Base-by-base conservation (phyloP, 2,329 filamentous ascomycete species). In the Aspergillus pseudotamarii region DNA sequence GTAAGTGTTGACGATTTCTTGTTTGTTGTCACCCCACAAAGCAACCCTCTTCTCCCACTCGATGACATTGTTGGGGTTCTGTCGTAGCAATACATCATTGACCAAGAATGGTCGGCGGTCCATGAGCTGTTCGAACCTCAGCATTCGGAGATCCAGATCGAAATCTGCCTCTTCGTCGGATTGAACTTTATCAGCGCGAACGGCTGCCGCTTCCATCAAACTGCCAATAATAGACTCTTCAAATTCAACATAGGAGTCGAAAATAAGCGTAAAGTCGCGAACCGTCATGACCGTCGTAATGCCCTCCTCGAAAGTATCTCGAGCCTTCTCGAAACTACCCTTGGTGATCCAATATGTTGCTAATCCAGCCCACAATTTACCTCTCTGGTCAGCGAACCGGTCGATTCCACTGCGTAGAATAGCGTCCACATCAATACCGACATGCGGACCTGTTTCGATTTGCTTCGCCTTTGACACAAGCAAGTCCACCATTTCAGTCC, bases 251-350 rank as follows among this genome's bases (percentile, higher is more conserved):
- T 98, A 99, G 0, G 94, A 91, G 78, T 99, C 95, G 71, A 99
- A 99, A 53, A 98, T 90, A 60, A 98, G 87, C 0, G 94, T 96
- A 74, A 99, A 99, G 79, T 99, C 95, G 61, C 95, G 90, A 51
- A 99, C 94, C 2, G 95, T 99, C 94, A 98, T 98, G 66, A 97
- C 96, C 1, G 94, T 98, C 12, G 93, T 97, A 68, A 98, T 92
- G 51, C 92, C 96, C 78, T 98, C 94, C 79, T 99, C 95, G 69
- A 97, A 98, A 4, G 96, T 85, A 76, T 99, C 95, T 68, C 96
- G 85, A 16, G 95, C 94, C 65, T 90, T 90, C 80, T 98, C 96
- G 73, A 97, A 98, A 73, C 91, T 93, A 51, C 94, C 94, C 75
- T 89, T 89, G 63, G 93, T 92, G 75, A 96, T 96, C 93, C 94